Base-by-base conservation (phyloP, 2,329 filamentous ascomycete species). In the Myriosclerotinia scirpicola region DNA sequence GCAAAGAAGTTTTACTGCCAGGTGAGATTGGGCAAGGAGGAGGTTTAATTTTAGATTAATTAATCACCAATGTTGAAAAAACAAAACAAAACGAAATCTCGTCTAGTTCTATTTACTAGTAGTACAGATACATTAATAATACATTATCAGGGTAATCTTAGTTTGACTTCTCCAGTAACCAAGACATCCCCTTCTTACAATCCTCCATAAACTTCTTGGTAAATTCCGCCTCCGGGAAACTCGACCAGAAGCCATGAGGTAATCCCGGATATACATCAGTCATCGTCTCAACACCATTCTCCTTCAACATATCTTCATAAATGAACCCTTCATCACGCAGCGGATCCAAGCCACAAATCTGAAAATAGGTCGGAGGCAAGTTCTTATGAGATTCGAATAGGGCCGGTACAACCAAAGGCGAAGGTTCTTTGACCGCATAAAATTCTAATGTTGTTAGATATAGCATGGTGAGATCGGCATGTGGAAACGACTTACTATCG, bases 251-350 rank as follows among this genome's bases (percentile, higher is more conserved):
- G 0, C 68, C 69, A 69, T 78, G 77, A 1, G 76, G 75, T 36
- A 76, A 55, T 14, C 77, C 77, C 11, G 73, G 73, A 62, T 76
- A 78, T 3, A 78, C 26, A 68, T 75, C 69, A 15, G 75, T 52
- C 30, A 69, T 71, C 1, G 76, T 77, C 59, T 73, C 70, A 17
- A 76, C 67, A 6, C 74, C 75, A 65, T 64, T 63, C 42, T 81
- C 78, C 64, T 81, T 80, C 66, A 86, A 71, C 2, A 81, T 71
- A 50, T 78, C 73, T 69, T 84, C 83, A 69, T 85, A 86, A 0
- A 85, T 80, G 55, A 86, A 68, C 0, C 76, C 81, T 64, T 85
- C 84, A 67, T 87, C 84, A 5, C 84, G 75, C 3, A 83, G 69
- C 0, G 80, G 80, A 71, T 86, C 84, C 67, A 81, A 67, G 14